Percentiles rank a stretch among this genome's conserved stretches.
phyloP scores from a whole-genome alignment of 495 filamentous ascomycete genomes.

The Cudoniella acicularis region DNA sequence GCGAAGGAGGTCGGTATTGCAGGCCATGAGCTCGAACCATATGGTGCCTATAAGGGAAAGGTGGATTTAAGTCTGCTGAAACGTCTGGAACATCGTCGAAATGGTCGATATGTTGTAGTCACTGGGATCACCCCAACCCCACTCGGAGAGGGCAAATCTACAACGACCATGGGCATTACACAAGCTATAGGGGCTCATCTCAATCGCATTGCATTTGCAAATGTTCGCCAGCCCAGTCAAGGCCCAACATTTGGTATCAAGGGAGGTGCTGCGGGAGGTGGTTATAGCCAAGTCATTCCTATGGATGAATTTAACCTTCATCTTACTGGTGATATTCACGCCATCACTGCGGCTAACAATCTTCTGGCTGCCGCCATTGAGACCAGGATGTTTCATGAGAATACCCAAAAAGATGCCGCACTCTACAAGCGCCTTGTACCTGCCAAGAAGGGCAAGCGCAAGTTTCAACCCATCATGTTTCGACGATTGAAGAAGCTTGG shows the following conservation, averaged over 20 bases:
- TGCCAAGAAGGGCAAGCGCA: slow-evolving; percentile 79
- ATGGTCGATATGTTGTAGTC: slow-evolving; percentile 88
- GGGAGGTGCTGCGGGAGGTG: slow-evolving; percentile 93
- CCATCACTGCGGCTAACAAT: slow-evolving; percentile 96
- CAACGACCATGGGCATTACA: slow-evolving; percentile 92
- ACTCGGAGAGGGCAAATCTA: slow-evolving; percentile 97
- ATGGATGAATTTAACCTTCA: slow-evolving; percentile 99
- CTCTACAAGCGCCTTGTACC: slow-evolving; percentile 89
- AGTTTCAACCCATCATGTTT: slow-evolving; percentile 87
- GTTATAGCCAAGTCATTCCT: slow-evolving; percentile 97
- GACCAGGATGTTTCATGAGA: slow-evolving; percentile 97
- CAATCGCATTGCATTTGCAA: slow-evolving; percentile 84
- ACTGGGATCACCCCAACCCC: slow-evolving; percentile 96
- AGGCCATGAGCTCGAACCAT: slow-evolving; percentile 83
- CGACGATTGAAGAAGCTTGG: slow-evolving; percentile 89
- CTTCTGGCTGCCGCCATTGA: slow-evolving; percentile 97
- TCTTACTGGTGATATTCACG: slow-evolving; percentile 96
- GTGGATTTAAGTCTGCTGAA: slow-evolving; percentile 78
- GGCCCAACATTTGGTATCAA: slow-evolving; percentile 99
- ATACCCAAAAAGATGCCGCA: slow-evolving; percentile 84
- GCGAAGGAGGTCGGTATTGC: slow-evolving; percentile 87
- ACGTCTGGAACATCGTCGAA: slow-evolving; percentile 76
- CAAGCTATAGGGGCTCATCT: slow-evolving; percentile 93
- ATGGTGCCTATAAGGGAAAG: slow-evolving; percentile 93
- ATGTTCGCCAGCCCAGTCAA: slow-evolving; percentile 94